Evolutionary conservation across 176 grass and related monocot species (phyloP).

Genomic region (Carex parvula): DNA sequence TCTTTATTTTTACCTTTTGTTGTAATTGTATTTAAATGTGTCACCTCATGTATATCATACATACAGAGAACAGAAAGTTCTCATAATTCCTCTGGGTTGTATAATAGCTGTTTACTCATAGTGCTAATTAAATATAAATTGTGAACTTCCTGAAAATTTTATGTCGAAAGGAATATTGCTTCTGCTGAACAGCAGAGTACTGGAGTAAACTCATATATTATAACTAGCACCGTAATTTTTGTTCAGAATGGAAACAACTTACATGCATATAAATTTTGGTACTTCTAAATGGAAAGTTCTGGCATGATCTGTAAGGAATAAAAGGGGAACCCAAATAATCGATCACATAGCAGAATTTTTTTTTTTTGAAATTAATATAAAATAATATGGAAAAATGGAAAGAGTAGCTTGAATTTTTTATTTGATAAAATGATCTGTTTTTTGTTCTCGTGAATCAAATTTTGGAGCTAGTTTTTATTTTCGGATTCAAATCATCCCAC

Average conservation of each 20-base stretch:
- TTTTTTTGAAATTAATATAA: too few species aligned
- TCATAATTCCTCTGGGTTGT: background rate
- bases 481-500: too few species aligned
- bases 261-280: background rate
- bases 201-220: background rate
- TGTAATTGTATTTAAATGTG: slow-evolving; percentile 11
- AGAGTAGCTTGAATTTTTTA: too few species aligned
- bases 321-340: background rate
- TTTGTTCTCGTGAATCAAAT: too few species aligned
- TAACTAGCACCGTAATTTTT: background rate
- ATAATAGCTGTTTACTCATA: slow-evolving; percentile 1
- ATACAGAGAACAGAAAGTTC: background rate
- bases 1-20: background rate
- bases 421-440: too few species aligned
- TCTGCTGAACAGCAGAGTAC: too few species aligned
- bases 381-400: too few species aligned
- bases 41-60: background rate
- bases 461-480: too few species aligned
- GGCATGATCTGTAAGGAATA: background rate
- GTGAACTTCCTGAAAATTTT: too few species aligned
- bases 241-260: background rate
- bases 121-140: too few species aligned
- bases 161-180: too few species aligned
- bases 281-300: background rate
- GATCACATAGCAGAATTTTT: too few species aligned